Evolutionary conservation across 495 filamentous ascomycete genomes (phyloP).

Genomic region (Talaromyces liani): DNA sequence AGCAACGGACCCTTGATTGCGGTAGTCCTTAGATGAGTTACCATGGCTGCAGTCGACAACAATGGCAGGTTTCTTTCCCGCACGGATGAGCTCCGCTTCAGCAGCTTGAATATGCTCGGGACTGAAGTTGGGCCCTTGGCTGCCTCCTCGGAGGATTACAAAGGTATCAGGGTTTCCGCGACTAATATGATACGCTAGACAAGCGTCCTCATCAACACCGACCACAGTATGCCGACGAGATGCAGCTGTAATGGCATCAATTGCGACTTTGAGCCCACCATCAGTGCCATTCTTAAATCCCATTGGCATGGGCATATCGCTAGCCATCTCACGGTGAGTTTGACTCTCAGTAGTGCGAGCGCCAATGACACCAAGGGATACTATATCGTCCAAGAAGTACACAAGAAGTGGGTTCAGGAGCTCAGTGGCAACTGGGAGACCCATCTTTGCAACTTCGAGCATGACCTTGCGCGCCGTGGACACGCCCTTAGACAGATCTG

Average conservation of each 20-base stretch:
- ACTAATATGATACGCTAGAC: neutral
- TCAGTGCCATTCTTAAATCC: constrained; percentile 99
- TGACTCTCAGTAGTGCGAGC: constrained; percentile 94
- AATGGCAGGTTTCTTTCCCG: constrained; percentile 79
- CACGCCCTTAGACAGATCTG: neutral
- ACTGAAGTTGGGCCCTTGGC: constrained; percentile 90
- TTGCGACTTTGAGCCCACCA: constrained; percentile 79
- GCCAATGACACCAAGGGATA: constrained; percentile 92
- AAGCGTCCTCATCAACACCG: neutral
- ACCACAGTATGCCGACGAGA: neutral
- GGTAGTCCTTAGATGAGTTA: constrained; percentile 55
- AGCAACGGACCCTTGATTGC: constrained; percentile 89
- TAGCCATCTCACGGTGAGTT: constrained; percentile 89
- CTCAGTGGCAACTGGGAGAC: neutral
- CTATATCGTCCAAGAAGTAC: constrained; percentile 31
- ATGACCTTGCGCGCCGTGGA: neutral
- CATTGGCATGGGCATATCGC: constrained; percentile 91
- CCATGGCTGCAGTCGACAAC: constrained; percentile 95
- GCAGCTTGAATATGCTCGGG: constrained; percentile 67
- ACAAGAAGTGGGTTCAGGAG: neutral
- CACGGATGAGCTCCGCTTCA: constrained; percentile 65
- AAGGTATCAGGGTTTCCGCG: constrained; percentile 85
- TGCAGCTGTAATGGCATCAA: constrained; percentile 79
- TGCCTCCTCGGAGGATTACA: constrained; percentile 87
- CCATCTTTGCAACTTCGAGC: neutral